Base-by-base conservation (phyloP, 495 filamentous ascomycete species). In the Zalerion maritima region DNA sequence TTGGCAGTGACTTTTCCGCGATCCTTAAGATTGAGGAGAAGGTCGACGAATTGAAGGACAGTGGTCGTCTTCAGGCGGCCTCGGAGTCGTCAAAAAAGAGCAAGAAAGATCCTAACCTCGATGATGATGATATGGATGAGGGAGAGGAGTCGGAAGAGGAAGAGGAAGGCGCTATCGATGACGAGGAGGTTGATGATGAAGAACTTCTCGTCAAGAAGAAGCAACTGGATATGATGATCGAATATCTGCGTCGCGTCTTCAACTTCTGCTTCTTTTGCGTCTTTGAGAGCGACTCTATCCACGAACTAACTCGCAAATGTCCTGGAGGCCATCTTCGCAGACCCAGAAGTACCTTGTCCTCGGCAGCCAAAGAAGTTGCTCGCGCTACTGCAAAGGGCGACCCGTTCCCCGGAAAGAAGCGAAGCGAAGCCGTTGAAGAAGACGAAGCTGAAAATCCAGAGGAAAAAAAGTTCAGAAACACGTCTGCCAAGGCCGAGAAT, bases 191-290 rank as follows among this genome's bases (percentile, higher is more conserved):
- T 16, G 85, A 92, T 41, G 83, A 89, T 43, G 80, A 86, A 41
- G 85, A 92, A 9, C 60, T 93, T n/a, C 46, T 92, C 19, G 69
- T 74, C 13, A 83, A 87, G 61, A 94, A 94, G 59, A 99, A 99
- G 69, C 85, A 82, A 42, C 67, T 99, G 21, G 89, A 99, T 51
- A 58, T 99, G 29, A 67, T 89, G 51, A 87, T 99, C 20, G 89
- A 97, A 52, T 97, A 97, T 49, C 68, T 97, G 28, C 83, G 89
- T 20, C 75, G 89, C 9, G 87, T 94, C 29, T 89, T 86, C 69
- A 93, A 87, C 50, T 94, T 96, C 58, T 97, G 89, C 61, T 94
- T 97, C 62, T 97, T 94, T 62, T 97, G 89, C 54, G 89, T 97
- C 15, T 94, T 94, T 45, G 91, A 94, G 52, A 85, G 82, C 50